A percentile compares a stretch with the other conserved stretches of the same genome.
phyloP scores from a whole-genome alignment of 345 rosid genomes.

The Rhizophora apiculata region DNA sequence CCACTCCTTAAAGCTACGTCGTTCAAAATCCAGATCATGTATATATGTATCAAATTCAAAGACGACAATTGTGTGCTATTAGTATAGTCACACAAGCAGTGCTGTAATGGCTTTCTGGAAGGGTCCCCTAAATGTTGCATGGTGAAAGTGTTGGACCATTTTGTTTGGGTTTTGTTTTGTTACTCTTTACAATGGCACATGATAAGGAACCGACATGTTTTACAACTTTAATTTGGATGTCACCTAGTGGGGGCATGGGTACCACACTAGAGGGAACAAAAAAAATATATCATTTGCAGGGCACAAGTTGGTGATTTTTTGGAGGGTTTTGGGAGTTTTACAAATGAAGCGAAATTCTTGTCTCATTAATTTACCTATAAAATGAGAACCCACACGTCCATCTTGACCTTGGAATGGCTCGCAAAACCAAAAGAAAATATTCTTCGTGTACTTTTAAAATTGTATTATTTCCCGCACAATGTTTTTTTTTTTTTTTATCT shows the following conservation, averaged over 20 bases:
- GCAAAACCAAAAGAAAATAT: not conserved
- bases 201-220: constrained; percentile 22
- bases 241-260: constrained; percentile 23
- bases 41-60: constrained; percentile 22
- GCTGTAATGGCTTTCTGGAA: constrained; percentile 24
- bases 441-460: not conserved
- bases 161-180: not conserved
- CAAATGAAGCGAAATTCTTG: not conserved
- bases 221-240: constrained; percentile 8
- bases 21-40: not conserved
- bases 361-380: not conserved
- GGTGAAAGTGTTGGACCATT: constrained; percentile 26
- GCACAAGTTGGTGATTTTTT: constrained; percentile 2
- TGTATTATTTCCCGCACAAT: constrained; percentile 10
- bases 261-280: constrained; percentile 31
- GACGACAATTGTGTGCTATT: constrained; percentile 41
- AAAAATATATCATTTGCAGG: not conserved
- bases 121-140: constrained; percentile 17
- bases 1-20: not conserved
- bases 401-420: constrained; percentile 13
- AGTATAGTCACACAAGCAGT: constrained; percentile 8
- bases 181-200: constrained; percentile 10
- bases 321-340: not conserved
- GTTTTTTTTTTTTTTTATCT: not conserved
- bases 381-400: constrained; percentile 6